Conservation (phyloP, 139 green algal genomes). For the Chlamydomonas schloesseri region DNA sequence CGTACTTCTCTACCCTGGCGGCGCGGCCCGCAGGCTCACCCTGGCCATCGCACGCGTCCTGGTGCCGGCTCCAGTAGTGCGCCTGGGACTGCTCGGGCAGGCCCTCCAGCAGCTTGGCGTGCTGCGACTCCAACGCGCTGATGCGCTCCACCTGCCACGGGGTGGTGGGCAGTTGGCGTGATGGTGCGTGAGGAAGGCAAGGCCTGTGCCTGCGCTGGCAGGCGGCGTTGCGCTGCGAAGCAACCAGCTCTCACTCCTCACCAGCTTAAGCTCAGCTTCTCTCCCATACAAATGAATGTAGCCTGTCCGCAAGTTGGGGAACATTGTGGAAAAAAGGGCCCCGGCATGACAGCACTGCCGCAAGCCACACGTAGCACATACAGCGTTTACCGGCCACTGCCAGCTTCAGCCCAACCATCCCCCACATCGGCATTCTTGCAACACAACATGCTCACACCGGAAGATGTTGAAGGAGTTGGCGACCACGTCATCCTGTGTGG, state of each 20-base stretch:
- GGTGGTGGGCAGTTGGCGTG: background rate
- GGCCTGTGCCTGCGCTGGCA: no score
- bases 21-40: background rate
- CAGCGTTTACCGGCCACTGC: background rate
- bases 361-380: background rate
- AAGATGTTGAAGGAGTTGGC: constrained; percentile 82
- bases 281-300: constrained; percentile 65
- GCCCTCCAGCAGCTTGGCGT: constrained; percentile 52
- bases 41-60: constrained; percentile 53
- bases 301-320: constrained; percentile 11
- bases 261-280: constrained; percentile 59
- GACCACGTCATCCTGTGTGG: constrained; percentile 69
- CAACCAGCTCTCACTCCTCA: constrained; percentile 14
- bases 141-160: constrained; percentile 44
- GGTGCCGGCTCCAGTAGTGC: constrained; percentile 55
- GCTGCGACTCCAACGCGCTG: constrained; percentile 52
- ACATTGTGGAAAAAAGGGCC: background rate
- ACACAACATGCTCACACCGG: constrained; percentile 48
- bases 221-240: no score
- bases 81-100: constrained; percentile 48
- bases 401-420: no score
- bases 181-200: background rate
- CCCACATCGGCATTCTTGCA: no score
- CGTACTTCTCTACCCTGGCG: no score
- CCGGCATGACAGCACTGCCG: background rate